Base-by-base conservation (phyloP, 331 rosid genomes). In the Telfairia occidentalis region DNA sequence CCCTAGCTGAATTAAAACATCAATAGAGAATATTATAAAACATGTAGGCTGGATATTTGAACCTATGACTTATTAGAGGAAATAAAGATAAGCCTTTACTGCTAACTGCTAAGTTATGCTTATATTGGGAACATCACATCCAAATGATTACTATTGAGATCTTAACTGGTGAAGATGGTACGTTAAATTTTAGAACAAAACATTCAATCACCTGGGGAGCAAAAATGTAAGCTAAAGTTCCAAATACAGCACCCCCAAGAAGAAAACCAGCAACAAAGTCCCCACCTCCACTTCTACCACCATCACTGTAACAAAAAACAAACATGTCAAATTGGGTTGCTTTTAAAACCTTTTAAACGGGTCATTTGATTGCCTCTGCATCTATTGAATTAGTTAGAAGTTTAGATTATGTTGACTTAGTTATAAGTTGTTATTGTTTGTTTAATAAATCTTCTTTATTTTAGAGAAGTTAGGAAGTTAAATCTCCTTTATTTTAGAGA, bases 191-290 rank as follows among this genome's bases (percentile, higher is more conserved):
- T 32, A 48, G 71, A 75, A 50, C 37, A 37, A 19, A 72, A 78
- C 42, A 79, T 64, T 64, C 42, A 78, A 78, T 80, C 79, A 92
- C 98, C 97, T 94, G 98, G 10, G 98, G 98, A 78, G 97, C 97
- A 74, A 94, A 94, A 79, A 88, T 49, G 74, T 89, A 91, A 55
- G 96, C 91, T 21, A 91, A 49, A 54, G 98, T 85, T 78, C 98
- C 98, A 53, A 91, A 84, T 64, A 91, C 78, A 3, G 97, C 98
- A 73, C 98, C 96, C 55, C 98, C 98, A 59, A 94, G 74, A 75
- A 94, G 78, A 83, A 94, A 94, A 35, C 98, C 96, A 69, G 96
- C 89, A 59, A 88, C 52, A 71, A 94, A 94, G 78, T 94, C 98
- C 61, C 88, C 91, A 26, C 91, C 95, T 26, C 96, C 97, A 49